phyloP scores from a whole-genome alignment of 2,329 filamentous ascomycete genomes.

The Xylogone sp. region DNA sequence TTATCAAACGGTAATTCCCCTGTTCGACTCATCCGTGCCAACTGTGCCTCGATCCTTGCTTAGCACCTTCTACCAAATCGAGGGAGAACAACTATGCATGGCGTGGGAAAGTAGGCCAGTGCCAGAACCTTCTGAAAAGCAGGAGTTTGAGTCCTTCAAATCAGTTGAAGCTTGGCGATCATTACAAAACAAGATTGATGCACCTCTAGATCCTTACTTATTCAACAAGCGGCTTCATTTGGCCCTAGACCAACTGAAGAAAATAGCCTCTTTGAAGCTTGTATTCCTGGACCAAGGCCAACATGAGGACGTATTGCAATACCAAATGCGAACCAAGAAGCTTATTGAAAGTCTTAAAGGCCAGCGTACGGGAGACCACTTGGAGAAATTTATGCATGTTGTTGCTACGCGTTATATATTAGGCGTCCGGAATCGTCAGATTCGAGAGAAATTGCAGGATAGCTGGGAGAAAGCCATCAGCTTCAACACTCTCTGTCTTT shows the following conservation, averaged over 20 bases:
- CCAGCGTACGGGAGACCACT: constrained; percentile 5
- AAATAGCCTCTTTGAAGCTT: constrained; percentile 49
- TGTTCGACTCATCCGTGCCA: constrained; percentile 24
- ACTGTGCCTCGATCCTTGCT: constrained; percentile 41
- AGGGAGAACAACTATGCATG: constrained; percentile 52
- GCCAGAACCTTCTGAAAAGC: constrained; percentile 30
- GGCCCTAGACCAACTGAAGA: constrained; percentile 45
- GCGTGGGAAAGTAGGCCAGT: constrained; percentile 37
- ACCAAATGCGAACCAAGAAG: constrained; percentile 41
- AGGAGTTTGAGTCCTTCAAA: constrained; percentile 33
- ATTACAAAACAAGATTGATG: constrained; percentile 28
- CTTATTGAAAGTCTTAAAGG: constrained; percentile 34
- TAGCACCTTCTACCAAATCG: constrained; percentile 50
- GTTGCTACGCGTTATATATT: constrained; percentile 44
- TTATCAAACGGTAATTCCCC: constrained; percentile 42
- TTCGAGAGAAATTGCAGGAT: constrained; percentile 38
- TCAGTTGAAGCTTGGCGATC: constrained; percentile 43
- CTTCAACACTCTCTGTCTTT: constrained; percentile 32
- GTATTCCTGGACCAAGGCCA: constrained; percentile 49
- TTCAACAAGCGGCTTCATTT: constrained; percentile 52
- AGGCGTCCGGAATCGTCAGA: constrained; percentile 45
- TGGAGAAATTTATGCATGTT: constrained; percentile 20
- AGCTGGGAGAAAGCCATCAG: constrained; percentile 15
- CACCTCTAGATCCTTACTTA: constrained; percentile 38
- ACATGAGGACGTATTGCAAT: constrained; percentile 47